phyloP scores from a whole-genome alignment of 306 rosid species.

The Casuarina equisetifolia region DNA sequence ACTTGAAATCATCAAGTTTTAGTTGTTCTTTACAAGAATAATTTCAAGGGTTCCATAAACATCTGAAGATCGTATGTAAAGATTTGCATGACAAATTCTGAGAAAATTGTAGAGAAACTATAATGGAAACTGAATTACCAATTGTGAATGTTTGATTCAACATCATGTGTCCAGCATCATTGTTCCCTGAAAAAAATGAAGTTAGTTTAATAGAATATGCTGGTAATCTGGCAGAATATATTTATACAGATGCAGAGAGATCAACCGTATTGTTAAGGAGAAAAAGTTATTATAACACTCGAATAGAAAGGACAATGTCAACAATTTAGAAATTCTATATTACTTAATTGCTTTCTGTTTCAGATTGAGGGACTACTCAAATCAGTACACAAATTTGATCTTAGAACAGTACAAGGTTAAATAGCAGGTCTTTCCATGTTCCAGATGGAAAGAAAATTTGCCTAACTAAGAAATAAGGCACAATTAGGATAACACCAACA shows the following conservation, averaged over 20 bases:
- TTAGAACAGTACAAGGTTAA: neutral
- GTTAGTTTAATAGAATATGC: conserved; percentile 19
- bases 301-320: neutral
- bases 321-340: neutral
- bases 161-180: conserved; percentile 72
- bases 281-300: neutral
- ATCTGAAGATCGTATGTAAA: neutral
- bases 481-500: neutral
- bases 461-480: neutral
- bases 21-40: neutral
- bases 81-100: neutral
- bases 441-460: neutral
- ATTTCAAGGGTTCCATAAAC: neutral
- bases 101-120: neutral
- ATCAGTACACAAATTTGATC: neutral
- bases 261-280: neutral
- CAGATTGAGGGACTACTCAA: neutral
- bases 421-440: neutral
- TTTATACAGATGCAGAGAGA: conserved; percentile 10
- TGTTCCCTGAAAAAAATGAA: conserved; percentile 69
- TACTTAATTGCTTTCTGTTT: neutral
- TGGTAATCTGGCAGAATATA: conserved; percentile 21
- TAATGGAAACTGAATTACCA: conserved; percentile 49
- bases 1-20: neutral
- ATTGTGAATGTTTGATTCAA: conserved; percentile 92